Base-by-base conservation (phyloP, 2,329 filamentous ascomycete species). In the Incumbomyces delicatus region DNA sequence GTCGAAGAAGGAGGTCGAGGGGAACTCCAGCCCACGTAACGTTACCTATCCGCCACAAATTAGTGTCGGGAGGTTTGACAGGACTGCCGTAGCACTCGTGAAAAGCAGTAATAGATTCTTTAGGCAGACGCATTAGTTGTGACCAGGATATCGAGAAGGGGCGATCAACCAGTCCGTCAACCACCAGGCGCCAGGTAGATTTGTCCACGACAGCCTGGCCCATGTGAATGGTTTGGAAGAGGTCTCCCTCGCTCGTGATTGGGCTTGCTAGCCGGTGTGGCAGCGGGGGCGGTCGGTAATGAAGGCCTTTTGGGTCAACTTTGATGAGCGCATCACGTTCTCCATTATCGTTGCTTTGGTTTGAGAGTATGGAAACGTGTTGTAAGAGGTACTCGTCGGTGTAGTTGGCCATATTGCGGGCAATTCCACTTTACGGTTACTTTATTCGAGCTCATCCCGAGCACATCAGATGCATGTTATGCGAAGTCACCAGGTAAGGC, bases 171-270 rank as follows among this genome's bases (percentile, higher is more conserved):
- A 64, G 51, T 2, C 63, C 64, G 41, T 61, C 57, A 13, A 65
- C 46, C 0, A 60, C 50, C 2, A 66, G 55, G 3, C 50, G 47
- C 57, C 60, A 65, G n/a, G 50, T 53, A 0, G 52, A 16, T 6
- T 51, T 18, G 17, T 63, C 56, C 12, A 66, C 53, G 2, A 58
- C 53, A 2, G 62, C 58, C 6, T 52, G 52, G 2, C 62, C 63
- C 59, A 65, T 62, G 47, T 66, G 63, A 11, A 63, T 60, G 1
- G 62, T 65, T 34, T 64, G 61, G 46, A 66, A 66, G 5, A 66
- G 58, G 5, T 55, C 45, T 6, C 43, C 43, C 12, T 63, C 60
- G 12, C 47, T 41, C 2, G 62, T 63, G 14, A 60, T 52, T 37
- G 50, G 51, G n/a, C 31, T 39, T 3, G 45, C 34, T 2, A 63